phyloP scores from a whole-genome alignment of 1,139 yeast genomes.

The Spencermartinsiella ligniputridi region DNA sequence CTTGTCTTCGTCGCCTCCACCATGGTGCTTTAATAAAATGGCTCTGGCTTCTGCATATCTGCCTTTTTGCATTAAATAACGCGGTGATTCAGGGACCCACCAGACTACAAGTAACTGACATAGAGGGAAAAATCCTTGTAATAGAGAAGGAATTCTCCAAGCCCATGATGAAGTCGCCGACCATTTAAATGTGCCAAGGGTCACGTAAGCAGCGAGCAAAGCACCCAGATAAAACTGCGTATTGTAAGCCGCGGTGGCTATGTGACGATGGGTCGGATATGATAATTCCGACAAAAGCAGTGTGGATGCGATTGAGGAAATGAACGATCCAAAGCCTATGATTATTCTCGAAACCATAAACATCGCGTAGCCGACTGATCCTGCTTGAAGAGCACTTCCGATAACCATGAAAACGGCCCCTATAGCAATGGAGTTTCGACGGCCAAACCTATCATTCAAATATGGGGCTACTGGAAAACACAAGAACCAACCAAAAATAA shows the following conservation, averaged over 20 bases:
- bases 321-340: conserved; percentile 10
- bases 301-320: conserved; percentile 30
- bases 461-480: conserved; percentile 4
- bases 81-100: conserved; percentile 57
- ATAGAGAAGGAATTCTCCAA: conserved; percentile 43
- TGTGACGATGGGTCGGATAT: conserved; percentile 43
- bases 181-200: conserved; percentile 45
- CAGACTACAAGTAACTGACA: conserved; percentile 28
- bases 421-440: conserved; percentile 30
- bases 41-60: conserved; percentile 57
- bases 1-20: conserved; percentile 17
- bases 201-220: conserved; percentile 43
- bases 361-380: conserved; percentile 22
- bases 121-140: conserved; percentile 40
- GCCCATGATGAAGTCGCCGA: conserved; percentile 39
- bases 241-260: conserved; percentile 44
- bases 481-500: conserved; percentile 43
- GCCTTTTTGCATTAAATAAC: conserved; percentile 73
- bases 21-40: conserved; percentile 42
- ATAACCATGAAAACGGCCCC: conserved; percentile 8
- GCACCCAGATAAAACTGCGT: conserved; percentile 54
- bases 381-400: conserved; percentile 10
- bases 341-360: conserved; percentile 34
- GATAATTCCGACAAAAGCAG: conserved; percentile 35
- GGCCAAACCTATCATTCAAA: conserved; percentile 6